phyloP scores from a whole-genome alignment of 352 stramenopile genomes.

The Phytophthora hibernalis region DNA sequence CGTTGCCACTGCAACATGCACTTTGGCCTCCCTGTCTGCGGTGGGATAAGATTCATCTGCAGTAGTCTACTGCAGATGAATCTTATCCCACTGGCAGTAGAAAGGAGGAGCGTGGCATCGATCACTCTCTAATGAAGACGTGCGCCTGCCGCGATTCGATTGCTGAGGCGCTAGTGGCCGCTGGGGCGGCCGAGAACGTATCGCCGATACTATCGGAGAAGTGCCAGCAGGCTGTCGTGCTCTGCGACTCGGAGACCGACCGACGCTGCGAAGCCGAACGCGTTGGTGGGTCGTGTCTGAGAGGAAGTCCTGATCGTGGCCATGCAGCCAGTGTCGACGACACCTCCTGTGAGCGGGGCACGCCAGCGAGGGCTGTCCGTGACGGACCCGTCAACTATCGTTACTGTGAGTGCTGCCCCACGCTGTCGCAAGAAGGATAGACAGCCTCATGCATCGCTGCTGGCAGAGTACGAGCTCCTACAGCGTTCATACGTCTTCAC shows the following conservation, averaged over 20 bases:
- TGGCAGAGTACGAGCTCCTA: constrained; percentile 2
- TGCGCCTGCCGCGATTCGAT: constrained; percentile 6
- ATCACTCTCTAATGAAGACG: constrained; percentile 18
- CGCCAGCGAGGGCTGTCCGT: constrained; percentile 11
- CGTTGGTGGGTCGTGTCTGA: background rate
- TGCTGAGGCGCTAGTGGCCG: constrained; percentile 17
- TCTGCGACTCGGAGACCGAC: too few species aligned
- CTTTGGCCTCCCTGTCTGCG: constrained; percentile 1
- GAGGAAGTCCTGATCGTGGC: background rate
- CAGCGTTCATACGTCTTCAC: constrained; percentile 11
- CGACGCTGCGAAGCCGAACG: too few species aligned
- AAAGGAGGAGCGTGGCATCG: constrained; percentile 2
- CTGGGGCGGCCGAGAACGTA: too few species aligned
- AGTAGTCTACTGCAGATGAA: too few species aligned
- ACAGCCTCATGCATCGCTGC: constrained; percentile 13
- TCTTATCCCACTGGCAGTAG: too few species aligned
- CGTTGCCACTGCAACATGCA: background rate
- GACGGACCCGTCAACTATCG: too few species aligned
- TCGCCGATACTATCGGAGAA: too few species aligned
- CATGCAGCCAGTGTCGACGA: background rate
- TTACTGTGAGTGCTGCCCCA: background rate
- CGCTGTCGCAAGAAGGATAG: constrained; percentile 18
- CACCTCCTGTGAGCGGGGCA: background rate
- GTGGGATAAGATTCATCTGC: constrained; percentile 31
- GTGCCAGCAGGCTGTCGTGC: too few species aligned